phyloP scores from a whole-genome alignment of 192 early-diverging fungal genomes.

The Coemansia sp. region DNA sequence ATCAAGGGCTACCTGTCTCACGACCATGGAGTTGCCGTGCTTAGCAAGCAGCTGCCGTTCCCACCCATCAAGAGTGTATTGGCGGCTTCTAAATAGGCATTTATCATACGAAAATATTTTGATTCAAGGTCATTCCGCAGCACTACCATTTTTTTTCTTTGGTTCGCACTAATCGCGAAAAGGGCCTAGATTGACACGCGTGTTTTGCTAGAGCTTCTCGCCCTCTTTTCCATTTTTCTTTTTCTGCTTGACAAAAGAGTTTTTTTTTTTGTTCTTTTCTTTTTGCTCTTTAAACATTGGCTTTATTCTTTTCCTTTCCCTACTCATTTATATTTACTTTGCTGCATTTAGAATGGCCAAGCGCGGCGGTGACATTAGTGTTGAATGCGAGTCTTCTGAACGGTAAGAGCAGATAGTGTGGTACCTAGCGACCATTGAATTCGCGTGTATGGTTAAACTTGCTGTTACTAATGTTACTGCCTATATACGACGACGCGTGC shows the following conservation, averaged over 20 bases:
- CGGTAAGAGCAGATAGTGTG: slow-evolving; percentile 17
- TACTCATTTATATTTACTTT: background rate
- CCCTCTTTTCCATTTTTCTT: background rate
- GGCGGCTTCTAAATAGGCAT: background rate
- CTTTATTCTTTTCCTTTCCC: background rate
- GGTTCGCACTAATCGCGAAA: background rate
- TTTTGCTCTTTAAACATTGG: background rate
- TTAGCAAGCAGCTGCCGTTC: slow-evolving; percentile 79
- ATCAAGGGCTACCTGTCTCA: slow-evolving; percentile 89
- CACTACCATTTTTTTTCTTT: background rate
- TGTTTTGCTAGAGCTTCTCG: background rate
- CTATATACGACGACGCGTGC: background rate
- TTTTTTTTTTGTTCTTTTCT: background rate
- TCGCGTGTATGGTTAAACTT: background rate
- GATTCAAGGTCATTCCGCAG: slow-evolving; percentile 3
- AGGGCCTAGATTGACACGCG: background rate
- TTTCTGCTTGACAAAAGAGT: background rate
- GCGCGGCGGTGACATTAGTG: slow-evolving; percentile 24
- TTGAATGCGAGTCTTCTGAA: slow-evolving; percentile 44
- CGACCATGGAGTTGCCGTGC: slow-evolving; percentile 73
- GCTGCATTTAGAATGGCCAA: slow-evolving; percentile 27
- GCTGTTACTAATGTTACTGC: background rate
- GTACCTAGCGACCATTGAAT: background rate
- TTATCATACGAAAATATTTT: background rate
- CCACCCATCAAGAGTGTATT: slow-evolving; percentile 48